Evolutionary conservation across 371 early-diverging fungal genomes (phyloP).

Genomic region (Rhizopus arrhizus): DNA sequence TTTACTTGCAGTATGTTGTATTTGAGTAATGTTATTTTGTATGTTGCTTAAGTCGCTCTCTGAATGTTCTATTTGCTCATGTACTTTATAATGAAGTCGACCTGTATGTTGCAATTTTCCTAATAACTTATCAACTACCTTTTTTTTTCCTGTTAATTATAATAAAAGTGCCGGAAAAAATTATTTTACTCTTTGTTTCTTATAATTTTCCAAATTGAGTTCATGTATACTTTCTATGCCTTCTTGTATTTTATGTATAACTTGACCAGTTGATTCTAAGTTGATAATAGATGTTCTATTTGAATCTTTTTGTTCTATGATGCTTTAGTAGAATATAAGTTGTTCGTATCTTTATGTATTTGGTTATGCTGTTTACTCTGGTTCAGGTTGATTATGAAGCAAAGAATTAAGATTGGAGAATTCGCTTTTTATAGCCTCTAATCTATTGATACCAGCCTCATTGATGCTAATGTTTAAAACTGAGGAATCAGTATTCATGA

Average conservation of each 20-base stretch:
- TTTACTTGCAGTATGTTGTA: constrained; percentile 23
- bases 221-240: constrained; percentile 32
- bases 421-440: constrained; percentile 37
- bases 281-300: constrained; percentile 14
- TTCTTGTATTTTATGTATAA: constrained; percentile 25
- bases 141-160: not conserved
- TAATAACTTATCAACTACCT: constrained; percentile 9
- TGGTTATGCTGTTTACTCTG: constrained; percentile 12
- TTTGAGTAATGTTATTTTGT: constrained; percentile 1
- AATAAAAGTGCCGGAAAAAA: not conserved
- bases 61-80: constrained; percentile 10
- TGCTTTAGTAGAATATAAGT: not conserved
- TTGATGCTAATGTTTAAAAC: not conserved
- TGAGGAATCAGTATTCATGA: constrained; percentile 28
- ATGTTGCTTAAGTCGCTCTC: constrained; percentile 9
- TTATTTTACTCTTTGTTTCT: constrained; percentile 29
- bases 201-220: constrained; percentile 25
- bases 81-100: constrained; percentile 17
- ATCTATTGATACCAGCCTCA: constrained; percentile 10
- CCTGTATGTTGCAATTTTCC: constrained; percentile 22
- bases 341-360: not conserved
- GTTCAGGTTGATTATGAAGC: constrained; percentile 22
- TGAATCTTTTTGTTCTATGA: not conserved
- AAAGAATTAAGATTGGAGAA: constrained; percentile 36
- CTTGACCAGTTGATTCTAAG: constrained; percentile 28